These are phyloP conservation scores for Botrytis elliptica DNA, from an alignment of 2,329 filamentous ascomycete genomes.

Conservation along the genomic window DNA sequence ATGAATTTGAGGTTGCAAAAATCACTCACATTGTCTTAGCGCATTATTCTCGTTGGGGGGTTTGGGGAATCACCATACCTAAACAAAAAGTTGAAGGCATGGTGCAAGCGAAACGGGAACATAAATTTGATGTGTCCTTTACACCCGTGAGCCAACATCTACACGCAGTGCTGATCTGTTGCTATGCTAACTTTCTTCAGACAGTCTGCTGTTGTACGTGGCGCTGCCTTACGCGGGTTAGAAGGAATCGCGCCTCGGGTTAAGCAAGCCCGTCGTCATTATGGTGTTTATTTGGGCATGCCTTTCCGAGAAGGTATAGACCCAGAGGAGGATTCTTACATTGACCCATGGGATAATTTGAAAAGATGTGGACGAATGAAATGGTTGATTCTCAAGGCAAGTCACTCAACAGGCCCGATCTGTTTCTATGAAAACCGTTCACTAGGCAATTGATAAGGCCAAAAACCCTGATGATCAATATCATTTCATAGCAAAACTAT, in stretches of 20 bases:
- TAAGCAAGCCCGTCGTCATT: slow-evolving; percentile 24
- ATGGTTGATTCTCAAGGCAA: no score
- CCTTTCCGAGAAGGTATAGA: slow-evolving; percentile 20
- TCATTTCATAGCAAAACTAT: no score
- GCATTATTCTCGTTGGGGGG: slow-evolving; percentile 28
- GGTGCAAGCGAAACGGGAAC: slow-evolving; percentile 28
- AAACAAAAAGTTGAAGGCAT: slow-evolving; percentile 23
- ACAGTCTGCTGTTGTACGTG: slow-evolving; percentile 29
- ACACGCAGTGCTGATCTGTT: no score
- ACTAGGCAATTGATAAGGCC: no score
- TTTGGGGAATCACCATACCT: slow-evolving; percentile 30
- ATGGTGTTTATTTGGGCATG: neutral
- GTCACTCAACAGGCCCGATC: no score
- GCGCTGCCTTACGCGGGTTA: slow-evolving; percentile 28
- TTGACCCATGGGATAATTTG: neutral
- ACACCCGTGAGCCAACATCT: slow-evolving; percentile 26
- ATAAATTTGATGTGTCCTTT: slow-evolving; percentile 28
- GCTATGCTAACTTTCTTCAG: slow-evolving; percentile 16
- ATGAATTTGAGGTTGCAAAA: no score
- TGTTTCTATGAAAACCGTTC: no score
- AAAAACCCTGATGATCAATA: no score
- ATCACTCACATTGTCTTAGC: slow-evolving; percentile 13
- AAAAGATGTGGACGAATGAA: no score
- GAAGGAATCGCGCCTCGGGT: slow-evolving; percentile 23
- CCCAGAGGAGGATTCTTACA: slow-evolving; percentile 2